Base-by-base conservation (phyloP, 495 filamentous ascomycete species). In the Parathielavia appendiculata region DNA sequence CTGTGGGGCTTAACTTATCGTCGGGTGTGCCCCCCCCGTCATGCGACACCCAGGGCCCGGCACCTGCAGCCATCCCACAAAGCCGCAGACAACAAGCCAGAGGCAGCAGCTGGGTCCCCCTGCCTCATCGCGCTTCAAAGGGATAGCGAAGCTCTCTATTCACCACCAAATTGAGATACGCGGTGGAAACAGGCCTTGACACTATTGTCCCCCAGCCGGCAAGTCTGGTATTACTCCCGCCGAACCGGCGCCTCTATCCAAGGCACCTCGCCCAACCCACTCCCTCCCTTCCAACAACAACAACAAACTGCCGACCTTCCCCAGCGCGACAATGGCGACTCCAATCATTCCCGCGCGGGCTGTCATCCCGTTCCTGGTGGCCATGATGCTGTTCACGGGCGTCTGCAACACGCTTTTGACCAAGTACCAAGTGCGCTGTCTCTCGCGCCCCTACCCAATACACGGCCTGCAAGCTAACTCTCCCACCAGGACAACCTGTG, bases 401-500 rank as follows among this genome's bases (percentile, higher is more conserved):
- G 92, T 97, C 49, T 96, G 91, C 79, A 98, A 98, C 68, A 98
- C 93, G 3, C 84, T 98, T 55, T 78, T 98, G 65, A 96, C 93
- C 63, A 98, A 98, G 63, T 96, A 92, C 63, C 93, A 98, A 74
- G 91, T 91, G 68, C 38, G 73, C 66, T 30, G 12, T 26, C 14
- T 35, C 49, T 35, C 32, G 30, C 2, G 4, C 30, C 11, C 26
- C 23, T 16, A 40, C 22, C 8, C 30, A 6, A 47, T 26, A 12
- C 34, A 47, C 32, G n/a, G 16, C n/a, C 34, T 26, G 26, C 4
- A 30, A 36, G 38, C 47, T 53, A 35, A 57, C 43, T 16, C 41
- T 39, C 34, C 17, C 16, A 30, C 49, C 58, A 95, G 90, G 93
- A 98, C 72, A 92, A 95, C 80, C 88, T 95, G 86, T 98, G 93